Evolutionary conservation across 1,284 basidiomycete genomes (phyloP).

Genomic region (Trichosporon asahii): DNA sequence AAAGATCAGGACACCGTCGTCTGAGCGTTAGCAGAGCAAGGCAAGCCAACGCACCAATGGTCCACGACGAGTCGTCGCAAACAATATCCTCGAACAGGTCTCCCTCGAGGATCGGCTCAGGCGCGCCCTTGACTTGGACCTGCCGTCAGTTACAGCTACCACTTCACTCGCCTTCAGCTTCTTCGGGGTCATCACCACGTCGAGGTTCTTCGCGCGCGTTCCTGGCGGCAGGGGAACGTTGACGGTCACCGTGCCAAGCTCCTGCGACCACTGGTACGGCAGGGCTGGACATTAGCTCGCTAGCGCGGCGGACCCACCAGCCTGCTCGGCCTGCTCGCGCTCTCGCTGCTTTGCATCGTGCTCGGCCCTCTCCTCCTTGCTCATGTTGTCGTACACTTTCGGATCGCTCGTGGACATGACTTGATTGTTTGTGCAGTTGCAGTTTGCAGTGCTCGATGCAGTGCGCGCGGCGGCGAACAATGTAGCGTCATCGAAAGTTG

Average conservation of each 20-base stretch:
- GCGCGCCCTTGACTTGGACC: conserved; percentile 76
- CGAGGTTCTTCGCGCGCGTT: conserved; percentile 73
- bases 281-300: conserved; percentile 58
- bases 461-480: neutral
- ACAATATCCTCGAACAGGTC: conserved; percentile 91
- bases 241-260: conserved; percentile 81
- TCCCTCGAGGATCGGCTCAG: conserved; percentile 77
- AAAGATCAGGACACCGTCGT: conserved; percentile 44
- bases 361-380: conserved; percentile 68
- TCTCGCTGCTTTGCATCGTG: conserved; percentile 67
- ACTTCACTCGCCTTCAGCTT: conserved; percentile 59
- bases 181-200: conserved; percentile 72
- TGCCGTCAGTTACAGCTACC: conserved; percentile 16
- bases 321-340: conserved; percentile 76
- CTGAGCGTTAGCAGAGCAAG: conserved; percentile 21
- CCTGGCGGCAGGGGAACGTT: conserved; percentile 79
- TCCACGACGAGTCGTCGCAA: conserved; percentile 96
- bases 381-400: conserved; percentile 61
- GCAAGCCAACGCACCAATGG: conserved; percentile 63
- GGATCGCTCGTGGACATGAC: neutral
- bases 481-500: neutral
- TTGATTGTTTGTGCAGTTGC: neutral
- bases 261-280: conserved; percentile 90
- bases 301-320: conserved; percentile 59
- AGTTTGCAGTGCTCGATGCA: no score